Percentiles rank a stretch among this genome's conserved stretches.
These are phyloP conservation scores for Cyclanthera cordifolia DNA, from an alignment of 306 rosid genomes.

Conservation along the genomic window DNA sequence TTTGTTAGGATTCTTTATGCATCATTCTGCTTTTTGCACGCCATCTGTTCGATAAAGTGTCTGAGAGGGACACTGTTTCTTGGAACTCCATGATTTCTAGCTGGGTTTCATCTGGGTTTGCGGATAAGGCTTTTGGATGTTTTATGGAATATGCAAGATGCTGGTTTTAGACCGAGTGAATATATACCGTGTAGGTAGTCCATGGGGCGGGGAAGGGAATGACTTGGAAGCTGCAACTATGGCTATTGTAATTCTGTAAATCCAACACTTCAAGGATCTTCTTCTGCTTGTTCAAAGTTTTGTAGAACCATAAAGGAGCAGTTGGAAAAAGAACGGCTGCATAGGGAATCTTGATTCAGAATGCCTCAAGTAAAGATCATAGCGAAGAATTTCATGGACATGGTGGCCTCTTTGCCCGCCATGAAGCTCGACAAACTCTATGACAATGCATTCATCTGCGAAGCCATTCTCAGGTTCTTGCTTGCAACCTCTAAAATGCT, in stretches of 20 bases:
- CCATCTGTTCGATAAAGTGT: constrained; percentile 54
- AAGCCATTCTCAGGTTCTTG: constrained; percentile 81
- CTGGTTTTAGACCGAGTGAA: constrained; percentile 46
- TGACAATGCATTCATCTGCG: constrained; percentile 79
- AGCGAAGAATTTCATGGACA: constrained; percentile 96
- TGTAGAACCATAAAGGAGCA: neutral
- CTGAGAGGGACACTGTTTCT: constrained; percentile 55
- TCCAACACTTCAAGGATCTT: no score
- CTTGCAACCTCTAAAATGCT: neutral
- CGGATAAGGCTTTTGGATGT: constrained; percentile 29
- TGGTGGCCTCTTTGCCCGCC: constrained; percentile 94
- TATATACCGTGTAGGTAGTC: no score
- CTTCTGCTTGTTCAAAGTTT: no score
- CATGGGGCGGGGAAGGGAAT: no score
- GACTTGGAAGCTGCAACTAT: neutral
- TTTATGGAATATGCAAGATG: constrained; percentile 45
- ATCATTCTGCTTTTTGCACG: no score
- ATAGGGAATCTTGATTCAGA: constrained; percentile 6
- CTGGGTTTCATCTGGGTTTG: constrained; percentile 31
- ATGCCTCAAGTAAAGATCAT: constrained; percentile 94
- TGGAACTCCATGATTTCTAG: constrained; percentile 78
- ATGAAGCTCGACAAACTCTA: constrained; percentile 84
- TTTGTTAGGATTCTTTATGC: no score
- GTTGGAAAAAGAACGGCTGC: neutral
- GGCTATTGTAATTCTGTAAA: neutral